Percentiles rank a stretch among this genome's conserved stretches.
Conservation (phyloP, 495 filamentous ascomycete genomes). For the Aspergillus sclerotiicarbonarius region DNA sequence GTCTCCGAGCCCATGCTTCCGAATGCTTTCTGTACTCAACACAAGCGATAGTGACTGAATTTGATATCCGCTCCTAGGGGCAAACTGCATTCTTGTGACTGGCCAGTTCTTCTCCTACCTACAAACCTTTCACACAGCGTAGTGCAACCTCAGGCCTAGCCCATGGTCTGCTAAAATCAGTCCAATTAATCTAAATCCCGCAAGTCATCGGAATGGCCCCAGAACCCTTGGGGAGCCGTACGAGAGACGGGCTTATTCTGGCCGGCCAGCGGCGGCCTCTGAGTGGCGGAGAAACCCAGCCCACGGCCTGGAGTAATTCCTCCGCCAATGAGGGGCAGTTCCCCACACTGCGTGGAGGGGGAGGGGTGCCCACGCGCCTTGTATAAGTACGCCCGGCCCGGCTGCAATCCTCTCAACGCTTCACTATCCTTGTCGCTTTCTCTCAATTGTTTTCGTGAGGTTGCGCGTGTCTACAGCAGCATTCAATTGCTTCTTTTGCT, state of each 20-base stretch:
- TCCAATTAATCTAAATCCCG: neutral
- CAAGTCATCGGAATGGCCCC: neutral
- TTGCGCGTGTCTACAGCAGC: neutral
- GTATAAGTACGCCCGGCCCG: neutral
- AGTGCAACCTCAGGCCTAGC: too few species aligned
- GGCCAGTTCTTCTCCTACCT: neutral
- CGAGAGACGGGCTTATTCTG: neutral
- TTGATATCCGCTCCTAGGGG: conserved; percentile 11
- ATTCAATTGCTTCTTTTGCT: neutral
- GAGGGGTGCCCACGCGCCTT: neutral
- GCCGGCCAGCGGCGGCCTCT: conserved; percentile 10
- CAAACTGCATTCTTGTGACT: neutral
- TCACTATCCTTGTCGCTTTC: neutral
- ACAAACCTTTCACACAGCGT: neutral
- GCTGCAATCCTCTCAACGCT: neutral
- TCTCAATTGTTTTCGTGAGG: neutral
- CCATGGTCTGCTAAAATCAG: too few species aligned
- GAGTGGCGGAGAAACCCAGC: conserved; percentile 32
- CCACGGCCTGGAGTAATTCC: conserved; percentile 19
- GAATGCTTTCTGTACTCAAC: neutral
- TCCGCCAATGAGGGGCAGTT: conserved; percentile 30
- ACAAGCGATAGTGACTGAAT: neutral
- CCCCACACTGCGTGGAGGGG: conserved; percentile 13
- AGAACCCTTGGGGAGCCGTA: neutral
- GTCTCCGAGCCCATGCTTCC: neutral